phyloP scores from a whole-genome alignment of 345 rosid species.

The Brassica rapa region DNA sequence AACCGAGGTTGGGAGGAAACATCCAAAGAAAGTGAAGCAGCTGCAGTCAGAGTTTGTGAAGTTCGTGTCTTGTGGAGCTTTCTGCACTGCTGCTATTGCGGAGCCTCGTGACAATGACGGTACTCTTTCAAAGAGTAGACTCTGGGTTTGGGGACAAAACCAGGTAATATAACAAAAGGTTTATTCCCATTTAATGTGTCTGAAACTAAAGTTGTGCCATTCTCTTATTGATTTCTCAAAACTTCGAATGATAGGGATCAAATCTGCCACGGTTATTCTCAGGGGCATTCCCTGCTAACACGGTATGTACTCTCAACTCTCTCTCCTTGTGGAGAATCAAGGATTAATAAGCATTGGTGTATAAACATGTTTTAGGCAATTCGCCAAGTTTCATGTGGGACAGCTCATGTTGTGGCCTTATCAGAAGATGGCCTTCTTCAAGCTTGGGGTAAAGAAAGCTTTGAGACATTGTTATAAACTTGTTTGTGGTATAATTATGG shows the following conservation, averaged over 20 bases:
- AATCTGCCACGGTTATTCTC: constrained; percentile 80
- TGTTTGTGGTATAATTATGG: constrained; percentile 6
- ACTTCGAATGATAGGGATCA: constrained; percentile 63
- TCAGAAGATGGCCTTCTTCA: constrained; percentile 84
- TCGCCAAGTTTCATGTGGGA: constrained; percentile 87
- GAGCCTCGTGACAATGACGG: constrained; percentile 80
- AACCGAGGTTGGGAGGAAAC: constrained; percentile 75
- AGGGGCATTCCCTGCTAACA: constrained; percentile 75
- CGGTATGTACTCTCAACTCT: constrained; percentile 46
- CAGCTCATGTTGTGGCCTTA: constrained; percentile 90
- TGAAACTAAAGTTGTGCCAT: background rate
- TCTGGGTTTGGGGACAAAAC: constrained; percentile 99
- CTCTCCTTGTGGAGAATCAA: background rate
- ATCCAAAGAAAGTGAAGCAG: constrained; percentile 78
- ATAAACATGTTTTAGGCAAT: constrained; percentile 48
- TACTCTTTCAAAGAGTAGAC: constrained; percentile 63
- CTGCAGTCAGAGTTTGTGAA: constrained; percentile 84
- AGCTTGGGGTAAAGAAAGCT: constrained; percentile 77
- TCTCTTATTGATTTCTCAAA: background rate
- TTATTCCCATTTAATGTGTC: background rate
- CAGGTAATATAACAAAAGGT: constrained; percentile 51
- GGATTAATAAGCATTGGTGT: background rate
- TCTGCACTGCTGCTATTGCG: constrained; percentile 88
- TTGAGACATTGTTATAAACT: constrained; percentile 8
- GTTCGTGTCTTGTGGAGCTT: constrained; percentile 90